Percentiles rank a stretch among this genome's conserved stretches.
phyloP scores from a whole-genome alignment of 1,139 yeast species.

The Kluyveromyces sp. region DNA sequence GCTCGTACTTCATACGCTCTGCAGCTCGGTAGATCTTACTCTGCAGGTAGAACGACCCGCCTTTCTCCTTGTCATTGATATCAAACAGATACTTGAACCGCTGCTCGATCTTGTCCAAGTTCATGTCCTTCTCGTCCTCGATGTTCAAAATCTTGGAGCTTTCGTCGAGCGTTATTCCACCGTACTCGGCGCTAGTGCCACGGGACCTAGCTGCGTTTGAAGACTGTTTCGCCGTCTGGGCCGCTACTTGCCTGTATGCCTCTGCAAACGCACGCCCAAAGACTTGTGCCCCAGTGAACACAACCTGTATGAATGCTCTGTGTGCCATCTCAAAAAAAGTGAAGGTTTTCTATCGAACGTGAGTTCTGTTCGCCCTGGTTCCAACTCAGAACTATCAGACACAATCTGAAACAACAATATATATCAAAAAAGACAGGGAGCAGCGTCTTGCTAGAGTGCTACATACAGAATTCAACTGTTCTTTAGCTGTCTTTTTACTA shows the following conservation, averaged over 20 bases:
- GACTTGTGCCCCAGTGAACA: constrained; percentile 90
- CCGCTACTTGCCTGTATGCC: constrained; percentile 95
- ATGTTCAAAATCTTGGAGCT: constrained; percentile 86
- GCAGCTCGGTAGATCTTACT: constrained; percentile 86
- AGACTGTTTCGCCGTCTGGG: constrained; percentile 70
- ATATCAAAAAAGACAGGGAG: no score
- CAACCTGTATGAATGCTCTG: constrained; percentile 79
- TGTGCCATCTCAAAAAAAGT: constrained; percentile 65
- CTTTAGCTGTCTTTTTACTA: no score
- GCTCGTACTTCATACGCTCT: constrained; percentile 54
- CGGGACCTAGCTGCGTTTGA: constrained; percentile 44
- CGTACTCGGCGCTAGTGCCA: constrained; percentile 45
- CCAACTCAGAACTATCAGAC: no score
- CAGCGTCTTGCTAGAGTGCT: no score
- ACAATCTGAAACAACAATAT: no score
- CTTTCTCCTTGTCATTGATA: constrained; percentile 86
- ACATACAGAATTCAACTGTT: no score
- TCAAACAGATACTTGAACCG: constrained; percentile 80
- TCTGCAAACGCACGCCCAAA: constrained; percentile 96
- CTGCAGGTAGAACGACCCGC: constrained; percentile 88
- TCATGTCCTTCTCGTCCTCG: constrained; percentile 46
- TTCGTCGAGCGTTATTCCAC: constrained; percentile 82
- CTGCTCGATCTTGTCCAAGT: constrained; percentile 56
- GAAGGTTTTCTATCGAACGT: no score
- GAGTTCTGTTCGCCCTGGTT: no score